Base-by-base conservation (phyloP, 1,284 basidiomycete species). In the Athelia sp. region DNA sequence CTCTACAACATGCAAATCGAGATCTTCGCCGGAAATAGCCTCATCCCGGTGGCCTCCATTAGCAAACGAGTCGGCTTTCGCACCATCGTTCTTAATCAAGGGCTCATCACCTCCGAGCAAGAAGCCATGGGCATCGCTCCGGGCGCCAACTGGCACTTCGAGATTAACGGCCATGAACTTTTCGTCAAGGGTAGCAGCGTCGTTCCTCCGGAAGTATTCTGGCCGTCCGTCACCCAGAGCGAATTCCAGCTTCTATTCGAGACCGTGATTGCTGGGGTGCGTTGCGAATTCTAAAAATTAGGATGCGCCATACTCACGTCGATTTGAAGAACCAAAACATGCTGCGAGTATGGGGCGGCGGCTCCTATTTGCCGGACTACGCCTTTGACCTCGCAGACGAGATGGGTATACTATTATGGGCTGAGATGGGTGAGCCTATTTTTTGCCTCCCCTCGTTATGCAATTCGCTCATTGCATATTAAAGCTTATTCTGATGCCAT, bases 361-460 rank as follows among this genome's bases (percentile, higher is more conserved):
- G 70, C 1, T 54, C 57, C 10, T 62, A 61, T 49, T 59, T 61
- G 45, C 59, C 60, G 2, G 70, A 72, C 55, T 62, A 69, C 50
- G 67, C 75, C 50, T 69, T 72, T 56, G 59, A 68, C 4, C 56
- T 65, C 18, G 72, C 70, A 55, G 73, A 76, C 54, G 71, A 74
- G 55, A 59, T 72, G 3, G 74, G 74, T 4, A 68, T 76, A 47
- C 56, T 76, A 43, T 69, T 70, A 8, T 76, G 74, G 74, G 70
- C 69, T 24, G 74, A 76, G 56, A 64, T 71, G 42, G 74, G 73
- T 54, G n/a, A 40, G 36, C n/a, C n/a, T 29, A 29, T 29, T 29
- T 29, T 29, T 13, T 29, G 4, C 4, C 13, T 29, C 13, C 13
- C 4, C 13, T 29, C 6, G 13, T 6, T 29, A 13, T 29, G 26